Evolutionary conservation across 345 rosid genomes (phyloP), one percentile per base, ranked within the genome.

Genomic region (Anastatica hierochuntica): DNA sequence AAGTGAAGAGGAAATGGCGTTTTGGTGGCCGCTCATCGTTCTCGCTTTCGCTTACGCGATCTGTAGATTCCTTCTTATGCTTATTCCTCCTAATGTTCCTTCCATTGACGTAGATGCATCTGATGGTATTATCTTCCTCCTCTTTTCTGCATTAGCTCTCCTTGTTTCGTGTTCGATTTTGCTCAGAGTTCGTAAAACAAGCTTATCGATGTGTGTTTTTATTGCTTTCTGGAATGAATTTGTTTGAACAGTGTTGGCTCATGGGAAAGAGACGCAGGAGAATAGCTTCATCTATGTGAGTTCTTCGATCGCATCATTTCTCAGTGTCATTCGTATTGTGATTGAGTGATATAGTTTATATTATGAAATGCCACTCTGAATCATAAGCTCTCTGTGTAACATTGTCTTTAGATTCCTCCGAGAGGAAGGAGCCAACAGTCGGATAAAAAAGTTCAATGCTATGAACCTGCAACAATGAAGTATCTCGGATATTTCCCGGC

Each of bases 391-490:
- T 30, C 8, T 53, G 18, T 59, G 43, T 2, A 7, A 51, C 13
- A 14, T 45, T 13, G 4, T 43, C 26, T 33, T 69, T 68, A 92
- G 98, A 72, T 92, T 50, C 98, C 98, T 72, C 87, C 98, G 0
- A 81, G 94, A 70, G 98, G 95, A 60, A 80, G 94, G 77, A 66
- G 81, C 7, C 90, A 79, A 53, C 96, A 83, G 66, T 73, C 81
- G 0, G 98, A 92, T 26, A 79, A 74, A 56, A 92, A 77, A 65
- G 95, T 88, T 68, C 97, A 83, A 57, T 92, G 98, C 68, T 92
- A 92, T 43, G 98, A 92, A 67, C 98, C 98, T 56, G 97, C 98
- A 17, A 88, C 98, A 6, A 88, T 85, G 98, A 92, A 80, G 55
- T 92, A 92, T 76, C 71, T 92, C 68, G 98, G 98, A 74, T 81